Evolutionary conservation across 148 eudicot genomes (phyloP).

Genomic region (Talinum fruticosum): DNA sequence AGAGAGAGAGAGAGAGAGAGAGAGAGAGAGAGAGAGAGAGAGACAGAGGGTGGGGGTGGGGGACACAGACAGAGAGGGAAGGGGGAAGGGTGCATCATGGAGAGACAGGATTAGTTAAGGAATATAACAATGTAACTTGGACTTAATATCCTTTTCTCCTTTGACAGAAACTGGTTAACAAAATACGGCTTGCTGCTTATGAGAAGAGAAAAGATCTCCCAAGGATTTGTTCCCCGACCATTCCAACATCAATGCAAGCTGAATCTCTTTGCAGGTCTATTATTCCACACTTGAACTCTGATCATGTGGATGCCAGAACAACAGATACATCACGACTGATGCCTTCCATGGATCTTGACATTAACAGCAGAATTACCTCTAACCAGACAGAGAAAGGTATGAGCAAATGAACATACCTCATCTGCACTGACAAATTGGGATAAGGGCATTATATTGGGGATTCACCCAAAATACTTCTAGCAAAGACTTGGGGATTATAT

Average conservation of each 20-base stretch:
- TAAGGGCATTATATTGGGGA: too few relatives aligned
- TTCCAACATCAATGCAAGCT: neutral
- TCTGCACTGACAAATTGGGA: too few relatives aligned
- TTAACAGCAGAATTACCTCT: neutral
- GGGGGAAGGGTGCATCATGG: too few relatives aligned
- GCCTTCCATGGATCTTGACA: too few relatives aligned
- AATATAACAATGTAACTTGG: neutral
- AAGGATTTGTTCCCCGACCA: slow-evolving; percentile 18
- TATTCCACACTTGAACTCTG: neutral
- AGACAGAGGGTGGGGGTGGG: too few relatives aligned
- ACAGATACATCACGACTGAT: neutral
- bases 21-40: too few relatives aligned
- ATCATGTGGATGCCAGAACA: neutral
- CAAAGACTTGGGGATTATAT: too few relatives aligned
- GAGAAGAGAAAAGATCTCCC: slow-evolving; percentile 26
- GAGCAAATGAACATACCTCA: neutral
- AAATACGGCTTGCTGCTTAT: slow-evolving; percentile 39
- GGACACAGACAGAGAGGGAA: too few relatives aligned
- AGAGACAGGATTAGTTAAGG: too few relatives aligned
- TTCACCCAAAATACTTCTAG: too few relatives aligned
- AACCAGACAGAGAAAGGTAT: slow-evolving; percentile 14
- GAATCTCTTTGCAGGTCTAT: neutral
- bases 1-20: too few relatives aligned
- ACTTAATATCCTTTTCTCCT: neutral
- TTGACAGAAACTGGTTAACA: slow-evolving; percentile 44